Percentiles rank a stretch among this genome's conserved stretches.
Evolutionary conservation across 1,284 basidiomycete species (phyloP).

Genomic region (Blastosporella zonata): DNA sequence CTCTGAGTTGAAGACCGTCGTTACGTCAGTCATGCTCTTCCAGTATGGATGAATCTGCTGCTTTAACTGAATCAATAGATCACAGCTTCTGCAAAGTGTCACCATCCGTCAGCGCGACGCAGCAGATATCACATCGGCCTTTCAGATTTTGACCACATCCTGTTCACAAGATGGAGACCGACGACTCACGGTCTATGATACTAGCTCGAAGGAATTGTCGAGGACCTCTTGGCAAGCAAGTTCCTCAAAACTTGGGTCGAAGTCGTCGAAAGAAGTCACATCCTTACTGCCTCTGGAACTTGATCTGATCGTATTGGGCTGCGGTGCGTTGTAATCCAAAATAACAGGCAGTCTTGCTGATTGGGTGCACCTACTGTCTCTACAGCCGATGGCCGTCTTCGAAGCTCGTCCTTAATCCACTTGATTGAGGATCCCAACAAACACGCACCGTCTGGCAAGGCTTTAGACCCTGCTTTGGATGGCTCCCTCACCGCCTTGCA

Average conservation of each 20-base stretch:
- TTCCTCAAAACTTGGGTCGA: background rate
- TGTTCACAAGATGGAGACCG: conserved; percentile 9
- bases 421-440: conserved; percentile 23
- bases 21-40: conserved; percentile 8
- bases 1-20: conserved; percentile 2
- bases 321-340: conserved; percentile 41
- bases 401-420: conserved; percentile 28
- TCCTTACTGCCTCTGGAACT: conserved; percentile 56
- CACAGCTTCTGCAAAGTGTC: conserved; percentile 26
- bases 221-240: conserved; percentile 21
- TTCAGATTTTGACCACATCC: conserved; percentile 13
- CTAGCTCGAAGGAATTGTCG: background rate
- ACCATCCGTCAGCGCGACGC: conserved; percentile 19
- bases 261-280: conserved; percentile 30
- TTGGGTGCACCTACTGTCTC: background rate
- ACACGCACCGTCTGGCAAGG: conserved; percentile 21
- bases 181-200: conserved; percentile 5
- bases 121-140: conserved; percentile 19
- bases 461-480: conserved; percentile 44
- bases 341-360: background rate
- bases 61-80: conserved; percentile 20
- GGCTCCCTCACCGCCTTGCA: conserved; percentile 52
- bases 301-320: conserved; percentile 56
- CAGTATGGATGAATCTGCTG: too few species aligned
- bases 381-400: conserved; percentile 55